Conservation (phyloP, 78 protist species). For the Dictyostelium citrinum region DNA sequence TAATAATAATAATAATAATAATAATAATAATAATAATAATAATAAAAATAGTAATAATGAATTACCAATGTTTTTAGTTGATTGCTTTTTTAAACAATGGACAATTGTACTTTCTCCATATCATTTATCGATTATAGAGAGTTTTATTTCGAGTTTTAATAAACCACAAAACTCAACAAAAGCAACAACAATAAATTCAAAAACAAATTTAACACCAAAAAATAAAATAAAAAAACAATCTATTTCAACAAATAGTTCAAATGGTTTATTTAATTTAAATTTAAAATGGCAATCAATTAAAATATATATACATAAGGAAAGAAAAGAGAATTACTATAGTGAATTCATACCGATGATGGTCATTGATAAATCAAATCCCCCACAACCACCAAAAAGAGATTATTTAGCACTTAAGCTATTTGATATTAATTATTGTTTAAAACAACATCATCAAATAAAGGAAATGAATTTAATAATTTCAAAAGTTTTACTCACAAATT, state of each 20-base stretch:
- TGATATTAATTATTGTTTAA: not conserved
- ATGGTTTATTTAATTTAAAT: not conserved
- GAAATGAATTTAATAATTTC: not conserved
- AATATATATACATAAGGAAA: not conserved
- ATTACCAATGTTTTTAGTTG: conserved; percentile 8
- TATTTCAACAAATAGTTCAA: not conserved
- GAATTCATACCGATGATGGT: not conserved
- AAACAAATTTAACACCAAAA: not conserved
- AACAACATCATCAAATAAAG: not conserved
- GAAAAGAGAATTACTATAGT: not conserved
- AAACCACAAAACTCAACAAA: not conserved
- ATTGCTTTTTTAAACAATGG: conserved; percentile 12
- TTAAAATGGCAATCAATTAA: conserved; percentile 19
- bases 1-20: not conserved
- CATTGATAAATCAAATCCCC: not conserved
- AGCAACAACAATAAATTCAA: not conserved
- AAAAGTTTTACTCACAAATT: not conserved
- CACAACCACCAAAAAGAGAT: not conserved
- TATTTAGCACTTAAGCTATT: not conserved
- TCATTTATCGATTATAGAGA: not conserved
- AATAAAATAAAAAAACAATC: not conserved
- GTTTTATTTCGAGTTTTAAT: not conserved
- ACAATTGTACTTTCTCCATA: not conserved
- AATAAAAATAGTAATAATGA: not conserved
- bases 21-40: not conserved